Evolutionary conservation across 2,329 filamentous ascomycete genomes (phyloP).

Genomic region (Aurifilum marmelostoma): DNA sequence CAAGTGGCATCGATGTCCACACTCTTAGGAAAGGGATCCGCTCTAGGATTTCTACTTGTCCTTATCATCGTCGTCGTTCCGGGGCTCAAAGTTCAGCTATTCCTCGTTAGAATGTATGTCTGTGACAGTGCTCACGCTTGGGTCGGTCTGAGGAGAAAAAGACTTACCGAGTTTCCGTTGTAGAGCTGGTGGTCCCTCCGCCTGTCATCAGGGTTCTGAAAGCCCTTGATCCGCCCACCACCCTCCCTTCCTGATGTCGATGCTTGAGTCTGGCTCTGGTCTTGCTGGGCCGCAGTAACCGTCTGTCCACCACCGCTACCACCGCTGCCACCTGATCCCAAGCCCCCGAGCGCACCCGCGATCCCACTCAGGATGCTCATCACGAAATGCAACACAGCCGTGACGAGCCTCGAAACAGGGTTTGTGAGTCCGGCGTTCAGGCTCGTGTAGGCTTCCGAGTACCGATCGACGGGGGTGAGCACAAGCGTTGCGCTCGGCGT

Average conservation of each 20-base stretch:
- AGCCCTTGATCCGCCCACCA: constrained; percentile 45
- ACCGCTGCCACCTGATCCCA: constrained; percentile 11
- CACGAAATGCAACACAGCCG: constrained; percentile 34
- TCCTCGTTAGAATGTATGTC: constrained; percentile 34
- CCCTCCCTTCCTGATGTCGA: constrained; percentile 30
- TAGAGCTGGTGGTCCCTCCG: constrained; percentile 73
- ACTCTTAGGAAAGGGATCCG: background rate
- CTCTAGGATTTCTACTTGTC: constrained; percentile 26
- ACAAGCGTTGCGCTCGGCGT: constrained; percentile 82
- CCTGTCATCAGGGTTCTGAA: constrained; percentile 57
- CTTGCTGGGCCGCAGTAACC: constrained; percentile 10
- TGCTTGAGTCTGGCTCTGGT: constrained; percentile 23
- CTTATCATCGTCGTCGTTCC: constrained; percentile 59
- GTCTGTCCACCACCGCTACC: background rate
- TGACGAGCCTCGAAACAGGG: constrained; percentile 35
- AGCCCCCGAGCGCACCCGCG: constrained; percentile 27
- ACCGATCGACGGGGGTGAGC: constrained; percentile 68
- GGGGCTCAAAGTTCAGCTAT: constrained; percentile 71
- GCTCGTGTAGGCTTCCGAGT: constrained; percentile 46
- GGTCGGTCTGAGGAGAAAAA: background rate
- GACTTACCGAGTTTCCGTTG: constrained; percentile 85
- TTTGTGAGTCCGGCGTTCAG: constrained; percentile 33
- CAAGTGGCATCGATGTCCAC: background rate
- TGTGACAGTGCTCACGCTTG: background rate
- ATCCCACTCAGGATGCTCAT: constrained; percentile 22